phyloP scores from a whole-genome alignment of 2,329 filamentous ascomycete species.

The Rhynchosporium secalis region DNA sequence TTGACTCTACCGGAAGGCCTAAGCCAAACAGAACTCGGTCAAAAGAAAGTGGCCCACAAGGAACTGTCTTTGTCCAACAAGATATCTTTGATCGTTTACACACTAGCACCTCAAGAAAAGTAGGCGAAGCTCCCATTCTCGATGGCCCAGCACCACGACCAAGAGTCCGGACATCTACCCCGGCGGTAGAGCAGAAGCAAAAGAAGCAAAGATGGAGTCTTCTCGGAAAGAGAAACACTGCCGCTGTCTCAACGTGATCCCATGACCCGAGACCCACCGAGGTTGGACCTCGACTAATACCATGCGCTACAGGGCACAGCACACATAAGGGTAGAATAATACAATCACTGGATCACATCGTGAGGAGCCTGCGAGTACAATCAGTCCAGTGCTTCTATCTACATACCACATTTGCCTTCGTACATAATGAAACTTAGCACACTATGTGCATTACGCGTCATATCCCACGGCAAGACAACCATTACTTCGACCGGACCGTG shows the following conservation, averaged over 20 bases:
- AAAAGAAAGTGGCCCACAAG: constrained; percentile 23
- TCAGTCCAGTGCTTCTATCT: not conserved
- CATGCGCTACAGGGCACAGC: not conserved
- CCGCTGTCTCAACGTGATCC: constrained; percentile 26
- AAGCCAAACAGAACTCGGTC: not conserved
- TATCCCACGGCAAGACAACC: not conserved
- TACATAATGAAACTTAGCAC: constrained; percentile 5
- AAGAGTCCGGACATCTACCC: constrained; percentile 15
- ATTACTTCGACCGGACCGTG: not conserved
- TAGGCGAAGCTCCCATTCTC: constrained; percentile 38
- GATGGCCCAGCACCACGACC: constrained; percentile 26
- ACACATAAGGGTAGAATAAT: not conserved
- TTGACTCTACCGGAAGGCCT: constrained; percentile 13
- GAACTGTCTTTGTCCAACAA: constrained; percentile 32
- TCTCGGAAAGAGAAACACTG: constrained; percentile 31
- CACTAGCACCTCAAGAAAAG: constrained; percentile 37
- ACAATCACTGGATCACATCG: not conserved
- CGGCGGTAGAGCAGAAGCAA: constrained; percentile 21
- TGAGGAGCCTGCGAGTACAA: constrained; percentile 1
- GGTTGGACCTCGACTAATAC: constrained; percentile 9
- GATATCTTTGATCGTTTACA: constrained; percentile 39
- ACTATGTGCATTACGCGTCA: not conserved
- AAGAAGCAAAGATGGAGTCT: constrained; percentile 36
- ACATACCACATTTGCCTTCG: constrained; percentile 5
- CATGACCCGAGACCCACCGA: constrained; percentile 1